Base-by-base conservation (phyloP, 2,329 filamentous ascomycete genomes). In the Botrytis hyacinthi region DNA sequence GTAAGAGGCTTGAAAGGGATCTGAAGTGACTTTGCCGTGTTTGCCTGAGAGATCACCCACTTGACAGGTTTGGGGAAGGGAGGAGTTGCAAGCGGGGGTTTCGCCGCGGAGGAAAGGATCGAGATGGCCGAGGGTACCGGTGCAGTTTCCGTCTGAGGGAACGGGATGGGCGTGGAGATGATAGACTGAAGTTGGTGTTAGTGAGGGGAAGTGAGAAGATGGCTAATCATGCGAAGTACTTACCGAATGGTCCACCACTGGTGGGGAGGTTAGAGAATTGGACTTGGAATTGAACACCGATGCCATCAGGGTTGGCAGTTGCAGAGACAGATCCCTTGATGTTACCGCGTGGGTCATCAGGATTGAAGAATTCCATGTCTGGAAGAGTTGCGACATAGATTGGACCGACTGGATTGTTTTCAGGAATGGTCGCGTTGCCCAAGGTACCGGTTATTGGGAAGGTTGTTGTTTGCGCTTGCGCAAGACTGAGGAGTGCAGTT, bases 31-130 rank as follows among this genome's bases (percentile, higher is more conserved):
- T 74, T 85, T 85, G 75, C 92, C 92, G 78, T 91, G 84, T 84
- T 95, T 95, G 80, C 93, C 93, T 78, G 88, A 88, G 73, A 94
- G 85, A 81, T 95, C 93, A 76, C 93, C 93, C 18, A 93, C 88
- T 82, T 95, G 89, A 84, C 93, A 96, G 16, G 88, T 90, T 75
- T 87, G 82, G 12, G 90, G 90, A 10, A 83, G 80, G 16, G 80
- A 77, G 18, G 83, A 54, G 79, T 93, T 85, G 83, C 93, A 95
- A 8, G 86, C 78, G 7, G 89, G 84, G 2, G 82, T 82, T 79
- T 81, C 79, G 76, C 89, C 89, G 69, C 91, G 90, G 68, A 85
- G 80, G 81, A 86, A 93, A 29, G 93, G 92, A 79, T 95, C 92
- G 20, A 94, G 86, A 79, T 95, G 93, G 3, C 84, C 88, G 6